Conservation (phyloP, 352 stramenopile genomes). For the Globisporangium megalacanthum region DNA sequence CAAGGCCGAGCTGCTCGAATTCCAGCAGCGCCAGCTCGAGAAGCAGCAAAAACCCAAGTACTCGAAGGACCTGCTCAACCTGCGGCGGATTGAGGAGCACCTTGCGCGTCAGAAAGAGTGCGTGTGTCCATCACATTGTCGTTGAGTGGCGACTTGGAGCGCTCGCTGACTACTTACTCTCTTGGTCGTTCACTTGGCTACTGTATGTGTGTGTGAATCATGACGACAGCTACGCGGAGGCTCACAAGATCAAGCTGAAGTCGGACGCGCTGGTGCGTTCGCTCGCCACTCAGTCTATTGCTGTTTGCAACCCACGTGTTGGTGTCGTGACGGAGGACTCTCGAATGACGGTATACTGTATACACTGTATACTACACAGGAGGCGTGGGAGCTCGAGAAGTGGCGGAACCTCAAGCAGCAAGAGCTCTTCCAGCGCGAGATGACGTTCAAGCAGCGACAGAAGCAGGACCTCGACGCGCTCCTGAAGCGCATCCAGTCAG, state of each 20-base stretch:
- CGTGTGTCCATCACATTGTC: constrained; percentile 6
- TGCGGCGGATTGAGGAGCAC: constrained; percentile 91
- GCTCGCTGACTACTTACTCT: background rate
- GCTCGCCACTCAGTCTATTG: background rate
- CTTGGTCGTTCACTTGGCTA: background rate
- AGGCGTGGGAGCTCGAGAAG: constrained; percentile 94
- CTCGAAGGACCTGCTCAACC: constrained; percentile 92
- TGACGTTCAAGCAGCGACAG: constrained; percentile 93
- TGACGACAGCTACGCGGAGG: constrained; percentile 83
- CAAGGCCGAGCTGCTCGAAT: constrained; percentile 88
- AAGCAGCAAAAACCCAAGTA: constrained; percentile 92
- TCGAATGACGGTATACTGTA: too few relatives aligned
- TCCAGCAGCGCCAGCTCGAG: constrained; percentile 89
- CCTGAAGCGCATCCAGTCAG: constrained; percentile 92
- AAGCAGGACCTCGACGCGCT: constrained; percentile 91
- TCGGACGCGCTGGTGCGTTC: constrained; percentile 74
- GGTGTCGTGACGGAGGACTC: background rate
- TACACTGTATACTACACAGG: constrained; percentile 15
- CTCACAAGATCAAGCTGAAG: constrained; percentile 96
- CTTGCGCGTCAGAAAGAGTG: constrained; percentile 88
- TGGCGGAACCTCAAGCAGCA: constrained; percentile 93
- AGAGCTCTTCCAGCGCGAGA: constrained; percentile 93
- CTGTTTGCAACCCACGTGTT: too few relatives aligned
- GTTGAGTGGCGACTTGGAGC: background rate
- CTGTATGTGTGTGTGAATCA: background rate